These are phyloP conservation scores for Coemansia aciculifera DNA, from an alignment of 192 early-diverging fungal species.

Conservation along the genomic window DNA sequence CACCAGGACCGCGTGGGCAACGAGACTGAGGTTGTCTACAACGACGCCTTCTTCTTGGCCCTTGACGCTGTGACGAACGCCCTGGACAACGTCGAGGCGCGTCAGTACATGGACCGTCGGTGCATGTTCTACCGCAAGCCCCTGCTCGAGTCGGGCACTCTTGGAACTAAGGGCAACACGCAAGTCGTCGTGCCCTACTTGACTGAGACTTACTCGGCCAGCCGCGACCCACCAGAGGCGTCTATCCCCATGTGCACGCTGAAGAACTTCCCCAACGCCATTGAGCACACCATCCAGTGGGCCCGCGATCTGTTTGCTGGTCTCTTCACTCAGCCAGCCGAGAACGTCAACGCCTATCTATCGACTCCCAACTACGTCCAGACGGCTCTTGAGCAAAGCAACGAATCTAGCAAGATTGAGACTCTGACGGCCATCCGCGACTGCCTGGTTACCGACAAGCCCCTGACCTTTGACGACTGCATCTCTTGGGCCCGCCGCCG, in stretches of 20 bases:
- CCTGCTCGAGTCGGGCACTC: constrained; percentile 94
- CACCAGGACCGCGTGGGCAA: constrained; percentile 94
- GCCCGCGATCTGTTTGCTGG: constrained; percentile 96
- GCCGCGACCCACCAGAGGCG: constrained; percentile 97
- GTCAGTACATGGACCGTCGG: constrained; percentile 94
- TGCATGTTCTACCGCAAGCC: constrained; percentile 97
- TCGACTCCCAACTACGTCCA: constrained; percentile 84
- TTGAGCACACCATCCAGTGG: constrained; percentile 93
- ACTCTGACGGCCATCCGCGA: constrained; percentile 72
- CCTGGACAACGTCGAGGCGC: constrained; percentile 96
- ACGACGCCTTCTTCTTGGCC: constrained; percentile 86
- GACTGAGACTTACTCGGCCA: constrained; percentile 98
- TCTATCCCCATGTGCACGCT: constrained; percentile 87
- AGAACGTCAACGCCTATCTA: constrained; percentile 94
- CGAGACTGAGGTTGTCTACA: constrained; percentile 92
- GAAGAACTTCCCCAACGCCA: constrained; percentile 88
- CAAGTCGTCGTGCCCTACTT: constrained; percentile 94
- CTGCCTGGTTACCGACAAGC: constrained; percentile 77
- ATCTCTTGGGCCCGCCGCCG: constrained; percentile 85
- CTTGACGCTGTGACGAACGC: constrained; percentile 96
- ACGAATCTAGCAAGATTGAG: constrained; percentile 70
- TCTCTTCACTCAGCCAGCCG: constrained; percentile 85
- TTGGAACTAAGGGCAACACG: constrained; percentile 99
- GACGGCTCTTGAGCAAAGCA: constrained; percentile 69
- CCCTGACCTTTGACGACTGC: constrained; percentile 88